These are phyloP conservation scores for Ascoidea asiatica DNA, from an alignment of 805 yeast species.

Conservation along the genomic window DNA sequence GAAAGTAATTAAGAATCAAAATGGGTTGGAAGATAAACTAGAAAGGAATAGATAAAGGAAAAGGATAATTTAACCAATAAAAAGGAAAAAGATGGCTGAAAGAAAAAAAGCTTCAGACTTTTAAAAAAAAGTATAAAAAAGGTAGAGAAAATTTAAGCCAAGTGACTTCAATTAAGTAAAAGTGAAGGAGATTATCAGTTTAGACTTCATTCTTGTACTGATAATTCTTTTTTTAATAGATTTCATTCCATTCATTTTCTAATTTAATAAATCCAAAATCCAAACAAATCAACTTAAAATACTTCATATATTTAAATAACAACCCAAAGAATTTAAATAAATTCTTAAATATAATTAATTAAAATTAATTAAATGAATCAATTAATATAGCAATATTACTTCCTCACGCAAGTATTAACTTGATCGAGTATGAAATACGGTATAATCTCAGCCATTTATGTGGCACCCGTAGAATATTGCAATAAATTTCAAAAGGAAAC, in stretches of 20 bases:
- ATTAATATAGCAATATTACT: conserved; percentile 5
- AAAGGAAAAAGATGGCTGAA: no score
- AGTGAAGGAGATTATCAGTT: not conserved
- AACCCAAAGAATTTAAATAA: not conserved
- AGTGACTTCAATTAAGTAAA: not conserved
- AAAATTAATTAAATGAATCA: conserved; percentile 3
- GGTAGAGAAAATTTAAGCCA: not conserved
- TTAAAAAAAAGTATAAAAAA: not conserved
- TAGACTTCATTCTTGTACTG: no score
- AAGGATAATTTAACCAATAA: no score
- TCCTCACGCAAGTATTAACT: conserved; percentile 79
- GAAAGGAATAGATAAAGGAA: not conserved
- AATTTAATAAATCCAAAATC: no score
- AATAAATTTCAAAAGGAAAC: not conserved
- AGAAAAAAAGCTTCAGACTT: not conserved
- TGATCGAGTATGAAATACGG: conserved; percentile 66
- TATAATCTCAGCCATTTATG: conserved; percentile 46
- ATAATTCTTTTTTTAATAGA: no score
- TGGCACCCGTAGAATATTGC: conserved; percentile 33
- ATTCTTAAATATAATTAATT: not conserved
- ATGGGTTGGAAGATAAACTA: conserved; percentile 2
- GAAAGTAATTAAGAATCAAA: not conserved
- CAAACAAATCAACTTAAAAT: not conserved
- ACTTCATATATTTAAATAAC: not conserved
- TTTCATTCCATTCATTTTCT: no score